phyloP scores from a whole-genome alignment of 2,329 filamentous ascomycete genomes.

The Diplocarpon mali region DNA sequence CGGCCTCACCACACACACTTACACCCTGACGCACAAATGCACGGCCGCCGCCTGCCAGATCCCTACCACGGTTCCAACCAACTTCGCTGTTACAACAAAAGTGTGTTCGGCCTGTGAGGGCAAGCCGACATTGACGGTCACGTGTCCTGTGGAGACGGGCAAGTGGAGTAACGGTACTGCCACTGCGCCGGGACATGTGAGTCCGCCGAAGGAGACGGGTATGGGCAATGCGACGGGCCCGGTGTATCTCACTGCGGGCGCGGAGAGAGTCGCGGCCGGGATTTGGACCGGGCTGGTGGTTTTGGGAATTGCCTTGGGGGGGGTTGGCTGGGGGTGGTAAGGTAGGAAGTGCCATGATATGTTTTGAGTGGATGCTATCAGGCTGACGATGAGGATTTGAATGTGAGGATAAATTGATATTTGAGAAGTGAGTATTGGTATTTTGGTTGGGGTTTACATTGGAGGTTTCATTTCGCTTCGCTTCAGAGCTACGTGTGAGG shows the following conservation, averaged over 20 bases:
- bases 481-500: too few relatives aligned
- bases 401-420: too few relatives aligned
- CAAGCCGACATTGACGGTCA: not conserved
- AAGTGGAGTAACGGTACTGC: not conserved
- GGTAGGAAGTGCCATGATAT: not conserved
- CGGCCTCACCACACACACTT: constrained; percentile 1
- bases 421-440: too few relatives aligned
- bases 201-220: too few relatives aligned
- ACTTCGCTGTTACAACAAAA: constrained; percentile 1
- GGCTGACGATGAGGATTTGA: too few relatives aligned
- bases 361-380: not conserved
- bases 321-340: not conserved
- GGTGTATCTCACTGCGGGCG: not conserved
- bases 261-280: not conserved
- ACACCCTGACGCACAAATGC: not conserved
- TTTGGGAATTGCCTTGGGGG: not conserved
- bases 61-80: not conserved
- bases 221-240: not conserved
- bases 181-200: too few relatives aligned
- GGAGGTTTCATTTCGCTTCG: too few relatives aligned
- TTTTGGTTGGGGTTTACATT: too few relatives aligned
- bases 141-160: not conserved
- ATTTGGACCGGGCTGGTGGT: not conserved
- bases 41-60: not conserved
- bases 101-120: not conserved